phyloP scores from a whole-genome alignment of 2,329 filamentous ascomycete genomes.

The Nemania abortiva region DNA sequence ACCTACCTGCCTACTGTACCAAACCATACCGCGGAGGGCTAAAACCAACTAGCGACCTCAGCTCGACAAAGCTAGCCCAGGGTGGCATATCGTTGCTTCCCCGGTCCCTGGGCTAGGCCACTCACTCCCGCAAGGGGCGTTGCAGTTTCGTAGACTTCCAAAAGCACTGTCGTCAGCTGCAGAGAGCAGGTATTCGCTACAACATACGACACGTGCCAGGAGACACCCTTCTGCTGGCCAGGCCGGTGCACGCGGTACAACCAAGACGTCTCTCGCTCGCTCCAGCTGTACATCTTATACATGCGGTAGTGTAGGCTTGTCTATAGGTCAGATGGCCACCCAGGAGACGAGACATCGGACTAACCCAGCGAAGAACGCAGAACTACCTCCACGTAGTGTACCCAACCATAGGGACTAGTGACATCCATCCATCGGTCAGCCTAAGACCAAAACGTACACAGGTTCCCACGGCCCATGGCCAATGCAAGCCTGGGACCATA shows the following conservation, averaged over 20 bases:
- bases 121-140: slow-evolving; percentile 44
- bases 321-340: slow-evolving; percentile 34
- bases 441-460: slow-evolving; percentile 40
- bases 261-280: slow-evolving; percentile 25
- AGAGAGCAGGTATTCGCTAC: slow-evolving; percentile 42
- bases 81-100: slow-evolving; percentile 43
- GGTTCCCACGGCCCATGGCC: slow-evolving; percentile 40
- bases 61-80: slow-evolving; percentile 48
- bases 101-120: slow-evolving; percentile 44
- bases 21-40: slow-evolving; percentile 32
- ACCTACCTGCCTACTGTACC: slow-evolving; percentile 10
- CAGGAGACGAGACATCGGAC: slow-evolving; percentile 24
- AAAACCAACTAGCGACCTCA: slow-evolving; percentile 44
- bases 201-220: slow-evolving; percentile 38
- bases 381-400: slow-evolving; percentile 27
- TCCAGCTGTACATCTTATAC: slow-evolving; percentile 22
- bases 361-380: slow-evolving; percentile 33
- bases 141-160: slow-evolving; percentile 43
- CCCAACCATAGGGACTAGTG: slow-evolving; percentile 33
- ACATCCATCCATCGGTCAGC: slow-evolving; percentile 36
- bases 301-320: slow-evolving; percentile 11
- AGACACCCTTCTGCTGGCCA: slow-evolving; percentile 25
- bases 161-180: slow-evolving; percentile 39
- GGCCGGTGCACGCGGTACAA: slow-evolving; percentile 33
- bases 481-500: slow-evolving; percentile 49